Base-by-base conservation (phyloP, 768 basidiomycete species). In the Lactarius hengduanensis region DNA sequence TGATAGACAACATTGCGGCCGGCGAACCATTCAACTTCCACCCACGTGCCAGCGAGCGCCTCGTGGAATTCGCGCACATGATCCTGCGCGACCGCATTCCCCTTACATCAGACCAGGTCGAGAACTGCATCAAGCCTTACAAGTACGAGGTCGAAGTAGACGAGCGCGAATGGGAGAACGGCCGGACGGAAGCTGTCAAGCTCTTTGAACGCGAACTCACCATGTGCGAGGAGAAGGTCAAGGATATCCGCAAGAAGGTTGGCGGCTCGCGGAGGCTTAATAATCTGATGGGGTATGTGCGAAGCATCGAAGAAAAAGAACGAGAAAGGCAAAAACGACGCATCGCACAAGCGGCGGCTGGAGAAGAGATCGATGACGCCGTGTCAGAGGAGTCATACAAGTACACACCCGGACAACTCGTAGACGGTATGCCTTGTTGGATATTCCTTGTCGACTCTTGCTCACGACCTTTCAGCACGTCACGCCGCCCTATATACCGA, bases 51-150 rank as follows among this genome's bases (percentile, higher is more conserved):
- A 86, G 94, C 20, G 94, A 96, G 69, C 87, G 95, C 30, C 87
- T 99, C 66, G 85, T 92, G 64, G 84, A 96, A 73, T 97, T 98
- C 75, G 92, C 92, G 11, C 96, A 98, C 77, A 86, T 83, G 76
- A 96, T 99, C 73, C 78, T 99, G 61, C 84, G 96, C 65, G 96
- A 98, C 73, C 86, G 96, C 7, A 91, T 98, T 64, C 91, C 93
- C 18, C 78, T 96, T 63, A 94, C 97, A n/a, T 90, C 93, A 5
- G 97, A 99, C 75, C 96, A 98, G 78, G 96, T 99, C 18, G 97
- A 99, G 81, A 99, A 98, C 76, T 96, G 94, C 77, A 98, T 99
- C 82, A 99, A 99, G 78, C 97, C 96, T 34, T 98, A 87, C 84
- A 99, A 99, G 80, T 96, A 97, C 73, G 96, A 98, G 73, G 89